phyloP scores from a whole-genome alignment of 177 flowering plant genomes.

The Telopea speciosissima region DNA sequence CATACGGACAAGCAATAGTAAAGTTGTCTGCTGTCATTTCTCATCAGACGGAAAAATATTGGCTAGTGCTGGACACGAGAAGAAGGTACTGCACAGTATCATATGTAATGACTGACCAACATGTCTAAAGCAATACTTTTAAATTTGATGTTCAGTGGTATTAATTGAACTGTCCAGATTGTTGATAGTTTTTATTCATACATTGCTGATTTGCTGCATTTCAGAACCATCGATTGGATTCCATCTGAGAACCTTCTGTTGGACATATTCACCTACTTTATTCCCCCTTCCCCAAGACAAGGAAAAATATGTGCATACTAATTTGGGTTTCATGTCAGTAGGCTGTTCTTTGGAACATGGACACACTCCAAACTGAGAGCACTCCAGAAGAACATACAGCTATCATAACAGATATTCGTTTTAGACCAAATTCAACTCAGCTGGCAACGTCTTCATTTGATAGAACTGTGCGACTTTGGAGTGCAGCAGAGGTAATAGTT shows the following conservation, averaged over 20 bases:
- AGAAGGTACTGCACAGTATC: constrained; percentile 46
- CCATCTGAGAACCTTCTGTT: background rate
- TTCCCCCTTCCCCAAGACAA: background rate
- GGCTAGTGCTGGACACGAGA: constrained; percentile 94
- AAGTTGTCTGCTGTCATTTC: constrained; percentile 85
- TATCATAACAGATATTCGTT: constrained; percentile 75
- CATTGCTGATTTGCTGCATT: background rate
- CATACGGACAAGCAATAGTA: constrained; percentile 52
- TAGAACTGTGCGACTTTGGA: constrained; percentile 77
- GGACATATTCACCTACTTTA: background rate
- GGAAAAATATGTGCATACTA: constrained; percentile 8
- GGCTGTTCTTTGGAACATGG: constrained; percentile 93
- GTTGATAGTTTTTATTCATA: background rate
- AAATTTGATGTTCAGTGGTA: background rate
- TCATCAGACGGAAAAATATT: constrained; percentile 87
- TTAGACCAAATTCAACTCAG: constrained; percentile 80
- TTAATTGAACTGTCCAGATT: background rate
- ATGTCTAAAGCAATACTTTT: background rate
- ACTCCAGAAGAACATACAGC: constrained; percentile 62
- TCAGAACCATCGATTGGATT: background rate
- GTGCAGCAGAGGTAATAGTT: constrained; percentile 58
- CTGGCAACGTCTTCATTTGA: constrained; percentile 78
- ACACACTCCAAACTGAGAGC: constrained; percentile 56
- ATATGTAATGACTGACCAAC: background rate
- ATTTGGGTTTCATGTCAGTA: constrained; percentile 21